Evolutionary conservation across 306 rosid species (phyloP), one percentile per base, ranked within the genome.

Genomic region (Alnus rubra): DNA sequence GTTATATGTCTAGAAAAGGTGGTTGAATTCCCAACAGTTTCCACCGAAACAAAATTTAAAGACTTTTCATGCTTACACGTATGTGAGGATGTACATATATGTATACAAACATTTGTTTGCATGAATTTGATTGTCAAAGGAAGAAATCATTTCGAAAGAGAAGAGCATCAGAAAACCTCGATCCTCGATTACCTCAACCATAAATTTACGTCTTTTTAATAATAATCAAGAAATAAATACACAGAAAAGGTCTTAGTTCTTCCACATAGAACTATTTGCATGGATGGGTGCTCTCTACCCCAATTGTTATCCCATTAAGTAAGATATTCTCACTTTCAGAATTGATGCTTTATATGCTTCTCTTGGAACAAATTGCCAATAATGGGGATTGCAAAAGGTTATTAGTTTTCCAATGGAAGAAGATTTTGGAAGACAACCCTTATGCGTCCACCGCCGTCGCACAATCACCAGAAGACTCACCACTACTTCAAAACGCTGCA

Each of bases 1-100:
- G 58, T 15, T 53, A 11, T 23, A 5, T 53, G 23, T 35, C 44
- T 45, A n/a, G 33, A 35, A 15, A 3, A 31, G 79, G 62, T 56
- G 4, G 75, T 76, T 81, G 67, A 59, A 58, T 51, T 49, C 42
- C 68, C 68, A 83, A 68, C 69, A 58, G 69, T 39, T 16, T 58
- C 30, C 64, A 64, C 51, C 74, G 42, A 73, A 74, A 15, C 10
- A 23, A 51, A 45, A 70, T 54, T 33, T 0, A 15, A 68, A 82
- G 18, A n/a, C 28, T 0, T 23, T 23, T 23, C 28, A 42, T 42
- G 45, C 45, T 42, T 42, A 42, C 45, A 42, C 45, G 7, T 42
- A 42, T 42, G 45, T 4, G 45, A 42, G 45, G 45, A 42, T 42
- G 45, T 42, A 42, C 45, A 5, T 42, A 42, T 42, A 42, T 19